These are phyloP conservation scores for Backusella australiensis DNA, from an alignment of 192 early-diverging fungal genomes.

Conservation along the genomic window DNA sequence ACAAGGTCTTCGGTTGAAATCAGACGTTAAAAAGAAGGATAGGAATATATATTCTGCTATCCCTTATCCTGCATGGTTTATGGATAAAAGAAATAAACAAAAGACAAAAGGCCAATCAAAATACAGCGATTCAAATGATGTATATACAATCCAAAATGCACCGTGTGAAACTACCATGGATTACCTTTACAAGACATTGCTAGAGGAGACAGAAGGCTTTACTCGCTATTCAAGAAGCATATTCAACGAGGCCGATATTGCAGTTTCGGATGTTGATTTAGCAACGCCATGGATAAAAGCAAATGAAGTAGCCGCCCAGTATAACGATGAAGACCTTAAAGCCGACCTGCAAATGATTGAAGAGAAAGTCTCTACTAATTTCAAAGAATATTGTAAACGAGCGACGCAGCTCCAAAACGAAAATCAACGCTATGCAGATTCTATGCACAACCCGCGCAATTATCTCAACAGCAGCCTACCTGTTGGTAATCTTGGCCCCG, in stretches of 20 bases:
- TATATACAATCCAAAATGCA: not conserved
- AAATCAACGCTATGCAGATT: not conserved
- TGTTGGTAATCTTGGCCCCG: not conserved
- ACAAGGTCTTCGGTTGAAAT: slow-evolving; percentile 29
- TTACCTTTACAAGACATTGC: slow-evolving; percentile 2
- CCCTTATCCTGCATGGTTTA: slow-evolving; percentile 28
- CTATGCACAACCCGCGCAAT: not conserved
- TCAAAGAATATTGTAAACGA: not conserved
- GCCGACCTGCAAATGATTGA: slow-evolving; percentile 5
- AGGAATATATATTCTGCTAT: not conserved
- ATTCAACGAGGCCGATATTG: slow-evolving; percentile 10
- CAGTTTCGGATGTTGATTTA: not conserved
- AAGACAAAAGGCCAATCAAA: not conserved
- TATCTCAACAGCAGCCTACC: not conserved
- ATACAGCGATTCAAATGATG: not conserved
- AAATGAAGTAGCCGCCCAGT: not conserved
- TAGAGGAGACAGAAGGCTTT: slow-evolving; percentile 2
- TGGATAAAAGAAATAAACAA: slow-evolving; percentile 17
- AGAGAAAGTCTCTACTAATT: not conserved
- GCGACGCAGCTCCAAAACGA: not conserved
- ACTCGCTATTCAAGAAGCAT: slow-evolving; percentile 5
- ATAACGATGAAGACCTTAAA: not conserved
- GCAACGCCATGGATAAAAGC: not conserved
- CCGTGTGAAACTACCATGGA: slow-evolving; percentile 23
- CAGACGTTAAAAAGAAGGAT: not conserved